Evolutionary conservation across 169 alveolate genomes (phyloP).

Genomic region (Prorocentrum cordatum): DNA sequence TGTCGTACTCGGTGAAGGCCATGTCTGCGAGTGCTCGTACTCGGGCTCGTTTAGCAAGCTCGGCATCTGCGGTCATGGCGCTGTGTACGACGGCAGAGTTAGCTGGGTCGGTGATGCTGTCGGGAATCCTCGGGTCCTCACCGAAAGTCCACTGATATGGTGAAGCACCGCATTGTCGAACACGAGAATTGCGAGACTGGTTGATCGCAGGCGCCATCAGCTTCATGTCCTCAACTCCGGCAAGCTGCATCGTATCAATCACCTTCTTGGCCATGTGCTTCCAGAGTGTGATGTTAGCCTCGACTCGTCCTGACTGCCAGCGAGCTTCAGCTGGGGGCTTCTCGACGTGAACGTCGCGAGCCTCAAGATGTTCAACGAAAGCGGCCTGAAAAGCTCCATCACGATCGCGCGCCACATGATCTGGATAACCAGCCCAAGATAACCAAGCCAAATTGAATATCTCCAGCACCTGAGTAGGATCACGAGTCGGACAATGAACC

Average conservation of each 20-base stretch:
- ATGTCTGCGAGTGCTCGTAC: neutral
- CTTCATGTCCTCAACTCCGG: neutral
- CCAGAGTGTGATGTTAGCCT: neutral
- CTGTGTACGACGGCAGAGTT: neutral
- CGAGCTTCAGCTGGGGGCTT: neutral
- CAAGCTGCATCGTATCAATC: neutral
- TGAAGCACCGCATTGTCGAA: neutral
- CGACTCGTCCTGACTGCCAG: neutral
- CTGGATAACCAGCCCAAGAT: constrained; percentile 15
- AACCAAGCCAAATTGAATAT: neutral
- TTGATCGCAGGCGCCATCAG: neutral
- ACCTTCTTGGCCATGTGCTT: neutral
- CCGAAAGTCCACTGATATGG: neutral
- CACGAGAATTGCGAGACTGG: neutral
- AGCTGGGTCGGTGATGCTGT: neutral
- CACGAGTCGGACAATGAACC: neutral
- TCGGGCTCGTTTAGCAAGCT: neutral
- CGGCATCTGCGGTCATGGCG: neutral
- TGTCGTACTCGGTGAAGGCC: neutral
- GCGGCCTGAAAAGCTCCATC: constrained; percentile 9
- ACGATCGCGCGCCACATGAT: neutral
- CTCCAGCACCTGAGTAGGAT: neutral
- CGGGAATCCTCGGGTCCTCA: neutral
- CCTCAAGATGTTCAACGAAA: neutral
- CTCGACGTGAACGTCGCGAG: neutral